Evolutionary conservation across 129 eudicot species (phyloP).

Genomic region (Mikania micrantha): DNA sequence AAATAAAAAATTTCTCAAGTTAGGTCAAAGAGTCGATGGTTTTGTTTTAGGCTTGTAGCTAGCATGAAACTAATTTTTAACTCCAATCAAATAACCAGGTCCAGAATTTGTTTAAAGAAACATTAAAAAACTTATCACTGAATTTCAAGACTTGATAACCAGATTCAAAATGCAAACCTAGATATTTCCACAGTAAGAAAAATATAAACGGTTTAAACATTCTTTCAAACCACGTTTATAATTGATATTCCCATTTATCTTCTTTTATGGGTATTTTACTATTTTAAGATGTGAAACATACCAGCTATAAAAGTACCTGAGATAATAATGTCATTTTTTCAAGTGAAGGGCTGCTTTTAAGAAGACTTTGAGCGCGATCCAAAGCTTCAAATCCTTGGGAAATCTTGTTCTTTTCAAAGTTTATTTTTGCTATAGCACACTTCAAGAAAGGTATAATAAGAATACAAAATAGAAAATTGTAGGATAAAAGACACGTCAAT

Average conservation of each 20-base stretch:
- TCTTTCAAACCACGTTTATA: background rate
- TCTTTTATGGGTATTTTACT: background rate
- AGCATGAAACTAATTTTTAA: background rate
- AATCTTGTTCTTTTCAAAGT: conserved; percentile 81
- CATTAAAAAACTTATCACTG: background rate
- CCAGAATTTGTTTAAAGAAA: background rate
- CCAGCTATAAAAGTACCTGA: conserved; percentile 30
- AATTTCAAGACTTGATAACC: background rate
- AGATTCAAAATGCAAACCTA: background rate
- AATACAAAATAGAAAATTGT: conserved; percentile 46
- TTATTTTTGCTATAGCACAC: conserved; percentile 89
- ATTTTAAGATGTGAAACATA: conserved; percentile 1
- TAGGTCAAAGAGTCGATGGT: background rate
- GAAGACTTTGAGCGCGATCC: conserved; percentile 91
- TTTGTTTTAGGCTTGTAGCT: background rate
- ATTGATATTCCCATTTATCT: background rate
- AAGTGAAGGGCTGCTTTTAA: conserved; percentile 75
- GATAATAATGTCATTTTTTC: conserved; percentile 67
- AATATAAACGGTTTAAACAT: background rate
- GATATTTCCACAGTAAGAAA: background rate
- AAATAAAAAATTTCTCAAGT: background rate
- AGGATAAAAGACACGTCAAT: conserved; percentile 16
- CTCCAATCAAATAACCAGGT: background rate
- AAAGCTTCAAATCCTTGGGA: conserved; percentile 98
- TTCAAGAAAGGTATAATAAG: conserved; percentile 95